Evolutionary conservation across 305 asterid species (phyloP).

Genomic region (Stenogyne calaminthoides): DNA sequence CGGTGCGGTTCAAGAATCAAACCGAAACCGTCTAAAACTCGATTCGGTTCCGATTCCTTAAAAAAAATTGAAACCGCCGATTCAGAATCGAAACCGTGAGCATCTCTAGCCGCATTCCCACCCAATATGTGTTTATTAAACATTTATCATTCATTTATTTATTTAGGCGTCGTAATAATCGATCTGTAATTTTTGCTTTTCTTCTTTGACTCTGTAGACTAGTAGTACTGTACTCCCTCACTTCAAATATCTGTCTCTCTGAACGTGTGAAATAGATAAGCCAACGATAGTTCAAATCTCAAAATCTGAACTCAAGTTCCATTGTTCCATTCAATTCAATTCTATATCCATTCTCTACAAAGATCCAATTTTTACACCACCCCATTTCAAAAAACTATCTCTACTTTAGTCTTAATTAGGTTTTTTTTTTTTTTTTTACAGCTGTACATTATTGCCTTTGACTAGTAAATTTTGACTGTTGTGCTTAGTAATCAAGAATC

Average conservation of each 20-base stretch:
- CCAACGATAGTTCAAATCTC: slow-evolving; percentile 28
- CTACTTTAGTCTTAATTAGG: slow-evolving; percentile 2
- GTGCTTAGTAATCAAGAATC: slow-evolving; percentile 7
- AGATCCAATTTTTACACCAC: background rate
- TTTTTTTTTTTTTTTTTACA: background rate
- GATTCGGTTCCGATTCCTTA: no score
- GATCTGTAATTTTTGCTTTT: background rate
- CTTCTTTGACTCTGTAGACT: background rate
- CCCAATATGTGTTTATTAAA: no score
- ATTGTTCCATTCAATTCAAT: slow-evolving; percentile 1
- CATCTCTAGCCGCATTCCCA: no score
- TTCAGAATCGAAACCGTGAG: no score
- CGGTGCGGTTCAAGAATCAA: no score
- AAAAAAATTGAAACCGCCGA: no score
- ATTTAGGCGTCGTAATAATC: background rate
- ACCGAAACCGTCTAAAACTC: no score
- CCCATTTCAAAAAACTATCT: slow-evolving; percentile 12
- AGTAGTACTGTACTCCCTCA: background rate
- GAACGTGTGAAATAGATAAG: slow-evolving; percentile 4
- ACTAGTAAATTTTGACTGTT: slow-evolving; percentile 15
- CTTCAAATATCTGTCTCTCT: slow-evolving; percentile 1
- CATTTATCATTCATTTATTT: no score
- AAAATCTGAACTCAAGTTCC: slow-evolving; percentile 28
- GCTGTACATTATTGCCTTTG: slow-evolving; percentile 13
- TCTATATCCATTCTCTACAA: background rate